Evolutionary conservation across 2,329 filamentous ascomycete genomes (phyloP).

Genomic region (Colletotrichum gloeosporioides): DNA sequence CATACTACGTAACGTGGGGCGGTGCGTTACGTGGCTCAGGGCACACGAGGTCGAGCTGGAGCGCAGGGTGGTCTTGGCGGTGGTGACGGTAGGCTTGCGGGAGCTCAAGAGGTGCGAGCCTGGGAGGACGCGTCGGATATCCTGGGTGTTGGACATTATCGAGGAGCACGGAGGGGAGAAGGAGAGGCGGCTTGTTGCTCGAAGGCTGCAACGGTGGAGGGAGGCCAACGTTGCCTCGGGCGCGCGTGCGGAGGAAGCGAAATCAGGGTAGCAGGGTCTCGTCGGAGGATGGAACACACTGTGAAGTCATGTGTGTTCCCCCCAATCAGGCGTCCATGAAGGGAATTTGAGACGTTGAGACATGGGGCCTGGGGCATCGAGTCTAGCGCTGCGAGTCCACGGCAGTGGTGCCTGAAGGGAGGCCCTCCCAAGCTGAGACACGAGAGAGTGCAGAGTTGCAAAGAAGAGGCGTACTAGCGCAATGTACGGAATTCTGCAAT

Average conservation of each 20-base stretch:
- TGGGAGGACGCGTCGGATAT: constrained; percentile 35
- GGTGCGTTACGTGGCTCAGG: constrained; percentile 12
- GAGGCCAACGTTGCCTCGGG: not conserved
- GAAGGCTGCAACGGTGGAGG: constrained; percentile 28
- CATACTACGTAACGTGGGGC: not conserved
- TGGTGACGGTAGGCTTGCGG: constrained; percentile 32
- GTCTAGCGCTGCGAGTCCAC: not conserved
- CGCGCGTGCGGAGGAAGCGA: not conserved
- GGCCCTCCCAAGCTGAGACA: not conserved
- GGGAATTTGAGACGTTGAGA: constrained; percentile 6
- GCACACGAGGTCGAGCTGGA: constrained; percentile 26
- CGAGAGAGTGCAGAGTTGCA: not conserved
- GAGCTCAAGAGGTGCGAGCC: constrained; percentile 38
- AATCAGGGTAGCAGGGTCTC: not conserved
- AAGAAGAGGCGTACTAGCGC: not conserved
- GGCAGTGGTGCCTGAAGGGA: not conserved
- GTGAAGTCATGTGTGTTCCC: not conserved
- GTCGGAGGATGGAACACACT: not conserved
- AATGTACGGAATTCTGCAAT: constrained; percentile 10
- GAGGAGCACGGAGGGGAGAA: constrained; percentile 22
- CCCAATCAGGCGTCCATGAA: not conserved
- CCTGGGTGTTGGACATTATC: constrained; percentile 34
- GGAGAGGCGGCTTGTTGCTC: constrained; percentile 10
- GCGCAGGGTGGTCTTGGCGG: constrained; percentile 26
- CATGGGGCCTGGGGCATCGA: not conserved